Conservation (phyloP, 257 asterid species). For the Prunella vulgaris region DNA sequence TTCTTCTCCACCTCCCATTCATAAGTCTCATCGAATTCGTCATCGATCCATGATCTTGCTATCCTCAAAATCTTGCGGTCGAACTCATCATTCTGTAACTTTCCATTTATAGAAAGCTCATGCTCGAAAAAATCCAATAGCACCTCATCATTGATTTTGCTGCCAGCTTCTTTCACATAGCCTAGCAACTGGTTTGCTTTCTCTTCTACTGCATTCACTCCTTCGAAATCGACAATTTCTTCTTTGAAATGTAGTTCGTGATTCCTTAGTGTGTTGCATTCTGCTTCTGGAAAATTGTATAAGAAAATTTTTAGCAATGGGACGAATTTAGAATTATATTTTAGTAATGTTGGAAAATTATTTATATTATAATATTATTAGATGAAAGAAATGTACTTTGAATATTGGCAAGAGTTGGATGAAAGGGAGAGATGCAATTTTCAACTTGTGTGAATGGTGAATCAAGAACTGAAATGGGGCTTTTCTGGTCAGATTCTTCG, state of each 20-base stretch:
- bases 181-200: conserved; percentile 37
- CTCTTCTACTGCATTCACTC: conserved; percentile 18
- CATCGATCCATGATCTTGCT: conserved; percentile 47
- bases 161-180: conserved; percentile 8
- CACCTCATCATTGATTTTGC: conserved; percentile 4
- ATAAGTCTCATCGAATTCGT: conserved; percentile 30
- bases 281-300: conserved; percentile 26
- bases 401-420: conserved; percentile 21
- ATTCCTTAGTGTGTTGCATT: conserved; percentile 28
- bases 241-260: conserved; percentile 11
- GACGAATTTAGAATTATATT: not conserved
- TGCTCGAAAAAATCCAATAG: conserved; percentile 51
- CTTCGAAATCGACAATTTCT: not conserved
- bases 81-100: conserved; percentile 16
- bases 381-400: conserved; percentile 3
- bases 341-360: too few relatives aligned
- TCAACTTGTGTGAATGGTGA: conserved; percentile 53
- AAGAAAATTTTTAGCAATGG: not conserved
- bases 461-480: conserved; percentile 76
- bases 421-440: conserved; percentile 31
- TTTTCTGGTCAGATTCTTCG: conserved; percentile 60
- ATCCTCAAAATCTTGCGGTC: conserved; percentile 25
- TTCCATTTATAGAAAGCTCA: conserved; percentile 27
- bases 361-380: not conserved
- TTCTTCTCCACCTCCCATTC: conserved; percentile 48